Percentiles rank a stretch among this genome's conserved stretches.
These are phyloP conservation scores for Nakazawaea ernobii DNA, from an alignment of 805 yeast species.

Conservation along the genomic window DNA sequence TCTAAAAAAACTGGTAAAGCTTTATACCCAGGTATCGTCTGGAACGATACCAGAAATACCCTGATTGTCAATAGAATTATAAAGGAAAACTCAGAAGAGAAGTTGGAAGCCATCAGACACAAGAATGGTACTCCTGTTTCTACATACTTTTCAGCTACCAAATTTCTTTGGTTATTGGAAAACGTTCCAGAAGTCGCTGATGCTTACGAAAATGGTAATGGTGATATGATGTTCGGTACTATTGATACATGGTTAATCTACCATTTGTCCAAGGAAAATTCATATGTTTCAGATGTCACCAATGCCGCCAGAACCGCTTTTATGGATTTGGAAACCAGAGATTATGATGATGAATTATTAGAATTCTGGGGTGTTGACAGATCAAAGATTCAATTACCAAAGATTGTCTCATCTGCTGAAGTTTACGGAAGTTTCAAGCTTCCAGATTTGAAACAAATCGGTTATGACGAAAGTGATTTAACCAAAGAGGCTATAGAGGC, in stretches of 20 bases:
- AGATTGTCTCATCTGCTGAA: slow-evolving; percentile 74
- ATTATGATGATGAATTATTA: slow-evolving; percentile 72
- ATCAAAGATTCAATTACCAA: slow-evolving; percentile 59
- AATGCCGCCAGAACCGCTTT: slow-evolving; percentile 90
- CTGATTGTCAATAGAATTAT: slow-evolving; percentile 61
- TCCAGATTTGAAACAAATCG: slow-evolving; percentile 50
- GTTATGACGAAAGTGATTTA: slow-evolving; percentile 42
- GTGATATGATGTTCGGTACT: slow-evolving; percentile 82
- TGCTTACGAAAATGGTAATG: slow-evolving; percentile 67
- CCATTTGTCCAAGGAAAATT: slow-evolving; percentile 64
- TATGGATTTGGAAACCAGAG: slow-evolving; percentile 70
- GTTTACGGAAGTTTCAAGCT: slow-evolving; percentile 66
- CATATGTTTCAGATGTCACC: slow-evolving; percentile 80
- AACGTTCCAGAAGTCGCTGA: slow-evolving; percentile 62
- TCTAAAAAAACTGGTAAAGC: slow-evolving; percentile 77
- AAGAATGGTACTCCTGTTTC: slow-evolving; percentile 84
- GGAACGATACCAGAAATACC: slow-evolving; percentile 92
- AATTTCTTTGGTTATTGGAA: slow-evolving; percentile 83
- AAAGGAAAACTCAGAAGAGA: slow-evolving; percentile 45
- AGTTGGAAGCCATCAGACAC: slow-evolving; percentile 50
- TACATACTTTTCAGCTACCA: slow-evolving; percentile 88
- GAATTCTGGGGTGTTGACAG: slow-evolving; percentile 78
- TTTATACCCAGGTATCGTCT: slow-evolving; percentile 82
- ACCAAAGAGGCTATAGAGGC: slow-evolving; percentile 48
- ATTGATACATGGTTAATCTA: slow-evolving; percentile 92